phyloP scores from a whole-genome alignment of 768 basidiomycete species.

The Russula griseocarnosa region DNA sequence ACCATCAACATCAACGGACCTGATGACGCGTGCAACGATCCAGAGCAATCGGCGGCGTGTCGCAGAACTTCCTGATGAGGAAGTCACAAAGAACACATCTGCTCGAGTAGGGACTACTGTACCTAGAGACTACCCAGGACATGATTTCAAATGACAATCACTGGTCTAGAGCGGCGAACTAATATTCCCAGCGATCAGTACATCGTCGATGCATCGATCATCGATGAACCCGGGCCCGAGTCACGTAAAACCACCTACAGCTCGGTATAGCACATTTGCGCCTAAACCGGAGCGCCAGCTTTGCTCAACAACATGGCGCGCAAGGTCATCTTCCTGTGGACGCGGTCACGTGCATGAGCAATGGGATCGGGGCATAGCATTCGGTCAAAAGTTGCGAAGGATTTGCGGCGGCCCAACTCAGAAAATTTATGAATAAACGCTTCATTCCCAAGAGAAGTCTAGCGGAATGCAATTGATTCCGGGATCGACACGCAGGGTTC shows the following conservation, averaged over 20 bases:
- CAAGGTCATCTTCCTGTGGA: not conserved
- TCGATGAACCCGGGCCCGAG: not conserved
- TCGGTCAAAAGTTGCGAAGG: not conserved
- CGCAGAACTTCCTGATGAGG: no score
- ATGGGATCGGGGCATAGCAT: not conserved
- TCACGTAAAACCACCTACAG: not conserved
- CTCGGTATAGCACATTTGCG: no score
- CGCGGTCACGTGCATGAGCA: constrained; percentile 9
- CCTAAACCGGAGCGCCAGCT: no score
- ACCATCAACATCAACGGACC: not conserved
- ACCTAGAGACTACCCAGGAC: no score
- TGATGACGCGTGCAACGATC: no score
- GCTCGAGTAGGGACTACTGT: no score
- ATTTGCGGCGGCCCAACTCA: not conserved
- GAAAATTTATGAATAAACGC: not conserved
- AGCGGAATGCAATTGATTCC: constrained; percentile 3
- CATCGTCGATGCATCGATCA: not conserved
- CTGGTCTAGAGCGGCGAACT: not conserved
- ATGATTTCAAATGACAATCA: not conserved
- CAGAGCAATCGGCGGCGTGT: no score
- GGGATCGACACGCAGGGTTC: constrained; percentile 12
- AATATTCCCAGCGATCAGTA: no score
- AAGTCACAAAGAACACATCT: not conserved
- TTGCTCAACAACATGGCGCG: no score
- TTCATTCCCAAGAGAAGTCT: constrained; percentile 1